phyloP scores from a whole-genome alignment of 2,329 filamentous ascomycete genomes.

The Clarireedia homoeocarpa region DNA sequence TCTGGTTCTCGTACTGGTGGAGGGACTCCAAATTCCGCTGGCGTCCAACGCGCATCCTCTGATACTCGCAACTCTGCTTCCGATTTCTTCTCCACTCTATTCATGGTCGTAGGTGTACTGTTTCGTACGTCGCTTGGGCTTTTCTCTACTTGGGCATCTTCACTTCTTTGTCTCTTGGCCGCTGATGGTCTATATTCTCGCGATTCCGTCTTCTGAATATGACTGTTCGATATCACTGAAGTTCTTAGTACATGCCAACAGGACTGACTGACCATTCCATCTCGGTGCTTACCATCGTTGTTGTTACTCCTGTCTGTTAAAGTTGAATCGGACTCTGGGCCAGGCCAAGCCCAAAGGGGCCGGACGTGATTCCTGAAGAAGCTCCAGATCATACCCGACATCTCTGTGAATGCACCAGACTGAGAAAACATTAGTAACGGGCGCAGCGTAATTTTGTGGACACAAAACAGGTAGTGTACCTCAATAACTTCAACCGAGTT shows the following conservation, averaged over 20 bases:
- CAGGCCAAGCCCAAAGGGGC: too few species aligned
- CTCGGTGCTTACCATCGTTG: too few species aligned
- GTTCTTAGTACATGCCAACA: slow-evolving; percentile 2
- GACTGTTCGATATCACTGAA: slow-evolving; percentile 13
- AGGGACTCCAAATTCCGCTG: slow-evolving; percentile 12
- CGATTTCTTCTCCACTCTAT: slow-evolving; percentile 10
- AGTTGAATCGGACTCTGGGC: too few species aligned
- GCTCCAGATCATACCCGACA: too few species aligned
- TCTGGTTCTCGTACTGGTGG: background rate
- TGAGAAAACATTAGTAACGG: too few species aligned
- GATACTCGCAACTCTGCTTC: slow-evolving; percentile 12
- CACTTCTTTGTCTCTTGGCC: slow-evolving; percentile 18
- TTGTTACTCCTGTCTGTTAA: too few species aligned
- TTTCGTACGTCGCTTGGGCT: background rate
- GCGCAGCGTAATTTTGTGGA: too few species aligned
- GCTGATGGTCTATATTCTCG: slow-evolving; percentile 14
- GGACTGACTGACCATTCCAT: too few species aligned
- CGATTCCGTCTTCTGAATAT: slow-evolving; percentile 11
- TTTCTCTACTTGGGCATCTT: background rate
- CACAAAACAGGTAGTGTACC: slow-evolving; percentile 1
- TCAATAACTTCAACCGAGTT: slow-evolving; percentile 12
- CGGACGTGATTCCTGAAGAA: too few species aligned
- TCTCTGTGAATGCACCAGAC: too few species aligned
- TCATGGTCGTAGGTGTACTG: background rate
- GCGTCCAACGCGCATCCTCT: slow-evolving; percentile 18